Evolutionary conservation across 2,329 filamentous ascomycete species (phyloP).

Genomic region (Coleophoma eucalyptorum): DNA sequence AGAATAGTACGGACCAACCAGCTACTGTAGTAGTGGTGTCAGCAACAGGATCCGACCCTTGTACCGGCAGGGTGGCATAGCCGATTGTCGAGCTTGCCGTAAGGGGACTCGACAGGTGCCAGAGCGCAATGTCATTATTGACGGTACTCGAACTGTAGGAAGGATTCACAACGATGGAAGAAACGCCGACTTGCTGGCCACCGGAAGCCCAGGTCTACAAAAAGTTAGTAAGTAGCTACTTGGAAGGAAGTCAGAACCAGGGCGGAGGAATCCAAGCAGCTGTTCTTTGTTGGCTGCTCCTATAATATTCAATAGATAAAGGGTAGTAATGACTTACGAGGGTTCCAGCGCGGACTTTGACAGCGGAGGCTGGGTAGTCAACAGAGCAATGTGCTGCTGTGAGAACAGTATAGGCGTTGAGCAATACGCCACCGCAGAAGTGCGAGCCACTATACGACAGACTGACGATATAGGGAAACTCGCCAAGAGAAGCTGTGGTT

Average conservation of each 20-base stretch:
- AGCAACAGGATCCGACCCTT: constrained; percentile 14
- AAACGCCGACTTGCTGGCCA: constrained; percentile 10
- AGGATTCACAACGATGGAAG: constrained; percentile 11
- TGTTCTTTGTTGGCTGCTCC: not conserved
- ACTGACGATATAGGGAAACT: constrained; percentile 18
- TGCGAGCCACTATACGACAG: constrained; percentile 7
- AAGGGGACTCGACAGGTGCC: constrained; percentile 13
- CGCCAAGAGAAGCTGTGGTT: constrained; percentile 8
- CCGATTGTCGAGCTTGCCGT: constrained; percentile 9
- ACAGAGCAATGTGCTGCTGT: constrained; percentile 19
- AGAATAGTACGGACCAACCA: constrained; percentile 2
- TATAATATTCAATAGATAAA: not conserved
- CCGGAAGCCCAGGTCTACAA: constrained; percentile 13
- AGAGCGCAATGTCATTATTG: constrained; percentile 14
- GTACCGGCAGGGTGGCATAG: constrained; percentile 11
- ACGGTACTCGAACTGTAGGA: constrained; percentile 7
- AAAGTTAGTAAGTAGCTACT: not conserved
- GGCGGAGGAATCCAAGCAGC: not conserved
- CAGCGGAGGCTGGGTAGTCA: constrained; percentile 2
- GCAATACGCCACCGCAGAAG: constrained; percentile 16
- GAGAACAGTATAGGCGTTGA: constrained; percentile 17
- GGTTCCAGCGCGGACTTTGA: constrained; percentile 17
- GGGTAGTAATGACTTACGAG: constrained; percentile 9
- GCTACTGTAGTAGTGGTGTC: constrained; percentile 7
- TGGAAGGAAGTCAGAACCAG: not conserved